Evolutionary conservation across 1,139 yeast species (phyloP).

Genomic region (Saccharomycopsis hybrid): DNA sequence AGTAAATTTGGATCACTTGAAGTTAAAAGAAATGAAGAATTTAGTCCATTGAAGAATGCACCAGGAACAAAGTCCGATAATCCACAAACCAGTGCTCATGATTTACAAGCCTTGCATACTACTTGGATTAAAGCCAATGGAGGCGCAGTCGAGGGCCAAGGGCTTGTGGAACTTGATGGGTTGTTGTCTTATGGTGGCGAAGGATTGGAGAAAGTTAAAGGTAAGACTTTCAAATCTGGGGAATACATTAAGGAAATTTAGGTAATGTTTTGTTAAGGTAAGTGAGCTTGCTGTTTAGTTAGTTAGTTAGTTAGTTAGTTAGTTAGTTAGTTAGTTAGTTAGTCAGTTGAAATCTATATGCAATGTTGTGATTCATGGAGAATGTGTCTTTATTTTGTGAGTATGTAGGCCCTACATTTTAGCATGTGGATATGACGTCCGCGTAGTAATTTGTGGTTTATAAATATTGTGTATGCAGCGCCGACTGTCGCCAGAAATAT

Average conservation of each 20-base stretch:
- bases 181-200: slow-evolving; percentile 80
- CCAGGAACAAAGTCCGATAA: slow-evolving; percentile 76
- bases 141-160: slow-evolving; percentile 44
- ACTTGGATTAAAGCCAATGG: slow-evolving; percentile 70
- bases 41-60: slow-evolving; percentile 91
- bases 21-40: slow-evolving; percentile 78
- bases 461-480: too few species aligned
- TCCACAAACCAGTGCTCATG: slow-evolving; percentile 72
- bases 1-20: slow-evolving; percentile 86
- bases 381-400: too few species aligned
- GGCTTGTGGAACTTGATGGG: slow-evolving; percentile 72
- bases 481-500: too few species aligned
- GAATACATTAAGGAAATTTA: slow-evolving; percentile 27
- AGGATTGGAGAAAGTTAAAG: slow-evolving; percentile 58
- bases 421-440: too few species aligned
- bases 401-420: too few species aligned
- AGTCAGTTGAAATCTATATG: too few species aligned
- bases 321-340: too few species aligned
- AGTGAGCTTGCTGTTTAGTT: too few species aligned
- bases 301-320: too few species aligned
- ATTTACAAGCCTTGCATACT: slow-evolving; percentile 65
- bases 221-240: slow-evolving; percentile 41
- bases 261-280: too few species aligned
- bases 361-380: too few species aligned
- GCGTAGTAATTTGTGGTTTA: too few species aligned